phyloP scores from a whole-genome alignment of 2,329 filamentous ascomycete genomes.

The Claviceps africana region DNA sequence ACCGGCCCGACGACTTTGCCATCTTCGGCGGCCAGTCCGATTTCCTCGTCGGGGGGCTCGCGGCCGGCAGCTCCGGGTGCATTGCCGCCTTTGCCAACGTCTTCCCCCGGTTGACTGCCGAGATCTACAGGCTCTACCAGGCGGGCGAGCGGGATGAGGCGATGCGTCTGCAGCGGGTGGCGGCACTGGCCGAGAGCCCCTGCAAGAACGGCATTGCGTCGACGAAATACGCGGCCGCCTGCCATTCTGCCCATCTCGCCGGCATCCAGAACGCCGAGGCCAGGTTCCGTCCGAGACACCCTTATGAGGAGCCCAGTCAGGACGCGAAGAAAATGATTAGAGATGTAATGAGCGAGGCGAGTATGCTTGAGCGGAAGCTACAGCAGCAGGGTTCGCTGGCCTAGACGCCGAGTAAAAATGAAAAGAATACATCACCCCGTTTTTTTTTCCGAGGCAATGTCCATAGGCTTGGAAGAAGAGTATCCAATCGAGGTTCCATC shows the following conservation, averaged over 20 bases:
- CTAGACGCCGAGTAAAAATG: not conserved
- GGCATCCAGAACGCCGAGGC: conserved; percentile 7
- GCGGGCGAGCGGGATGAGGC: conserved; percentile 1
- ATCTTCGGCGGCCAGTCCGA: conserved; percentile 61
- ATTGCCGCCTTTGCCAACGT: conserved; percentile 51
- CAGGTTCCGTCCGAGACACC: conserved; percentile 7
- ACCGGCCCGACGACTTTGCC: conserved; percentile 44
- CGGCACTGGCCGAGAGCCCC: conserved; percentile 8
- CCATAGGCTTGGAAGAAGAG: too few species aligned
- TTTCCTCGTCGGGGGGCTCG: conserved; percentile 49
- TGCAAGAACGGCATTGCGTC: conserved; percentile 8
- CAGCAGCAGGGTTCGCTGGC: not conserved
- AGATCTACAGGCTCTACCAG: conserved; percentile 5
- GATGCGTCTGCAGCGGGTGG: conserved; percentile 4
- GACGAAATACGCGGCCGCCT: conserved; percentile 5
- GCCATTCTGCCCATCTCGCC: conserved; percentile 5
- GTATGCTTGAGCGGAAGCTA: conserved; percentile 2
- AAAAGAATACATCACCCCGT: too few species aligned
- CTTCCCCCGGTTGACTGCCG: conserved; percentile 37
- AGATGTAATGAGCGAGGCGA: conserved; percentile 3
- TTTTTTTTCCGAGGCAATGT: too few species aligned
- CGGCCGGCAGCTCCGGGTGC: conserved; percentile 43
- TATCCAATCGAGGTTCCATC: too few species aligned
- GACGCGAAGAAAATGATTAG: conserved; percentile 1
- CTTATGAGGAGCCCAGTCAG: conserved; percentile 6